Base-by-base conservation (phyloP, 371 early-diverging fungal genomes). In the Mortierella polycephala region DNA sequence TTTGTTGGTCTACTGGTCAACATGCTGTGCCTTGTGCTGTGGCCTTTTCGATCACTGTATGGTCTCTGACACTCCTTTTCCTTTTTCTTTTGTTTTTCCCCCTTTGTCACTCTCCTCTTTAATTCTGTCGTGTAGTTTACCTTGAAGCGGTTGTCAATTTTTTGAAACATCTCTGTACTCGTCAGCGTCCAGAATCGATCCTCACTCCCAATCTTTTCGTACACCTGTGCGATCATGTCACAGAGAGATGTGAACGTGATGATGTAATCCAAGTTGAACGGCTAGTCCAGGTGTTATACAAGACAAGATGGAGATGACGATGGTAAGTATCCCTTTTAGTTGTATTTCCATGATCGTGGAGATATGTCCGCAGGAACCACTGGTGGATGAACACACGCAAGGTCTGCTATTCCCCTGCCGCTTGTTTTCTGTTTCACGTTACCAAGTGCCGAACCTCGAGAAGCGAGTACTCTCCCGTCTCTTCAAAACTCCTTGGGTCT, bases 161-260 rank as follows among this genome's bases (percentile, higher is more conserved):
- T 71, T 47, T 76, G 76, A 44, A 76, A 70, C 64, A 76, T 45
- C 45, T 76, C 76, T 6, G 59, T 51, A n/a, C 57, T 66, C 1
- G 64, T 64, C 59, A 76, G 37, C 5, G 53, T 71, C 71, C 71
- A 68, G 52, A 56, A 10, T 7, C 60, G 67, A 12, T 67, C 67
- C 37, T 67, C 53, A 2, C 60, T 50, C 7, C 54, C 57, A 3
- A 76, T 53, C 47, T 67, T 71, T 42, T 76, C 77, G 37, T 76
- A 76, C 10, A 67, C 67, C 42, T 71, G 65, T 10, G 68, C 71
- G n/a, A 76, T 76, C 64, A 67, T 61, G 21, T 76, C 77, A 42
- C 77, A 76, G 23, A 76, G 51, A 18, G 77, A 71, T 2, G 77
- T 51, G 62, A 76, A 76, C n/a, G 77, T 76, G 1, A 76, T 71